Base-by-base conservation (phyloP, 2,329 filamentous ascomycete species). In the Penicillium hesseltinei region DNA sequence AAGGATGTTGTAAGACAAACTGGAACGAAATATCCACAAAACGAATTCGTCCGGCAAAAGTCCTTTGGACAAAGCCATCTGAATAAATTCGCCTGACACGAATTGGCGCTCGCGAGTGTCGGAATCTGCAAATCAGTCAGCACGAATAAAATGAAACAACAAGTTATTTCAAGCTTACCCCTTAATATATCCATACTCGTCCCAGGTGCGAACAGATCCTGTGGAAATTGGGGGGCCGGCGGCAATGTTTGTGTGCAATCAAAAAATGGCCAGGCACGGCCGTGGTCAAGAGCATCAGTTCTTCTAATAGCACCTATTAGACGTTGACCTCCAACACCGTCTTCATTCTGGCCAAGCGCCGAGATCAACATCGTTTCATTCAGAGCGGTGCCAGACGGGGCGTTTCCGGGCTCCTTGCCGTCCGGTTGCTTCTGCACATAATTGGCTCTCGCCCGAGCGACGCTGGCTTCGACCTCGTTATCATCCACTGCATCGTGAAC, bases 41-140 rank as follows among this genome's bases (percentile, higher is more conserved):
- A 90, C 80, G 1, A 91, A 67, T 54, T 88, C 81, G 58, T 90
- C 84, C 0, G 88, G 84, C 13, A 91, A 69, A 3, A 69, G 62
- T 13, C 73, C 70, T 39, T 75, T 76, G 5, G 70, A 67, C 17
- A 83, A 74, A 15, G 87, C 75, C 42, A 53, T 57, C 23, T 45
- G 42, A 42, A 57, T 53, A 44, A 83, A 80, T 54, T 83, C 80
- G 2, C 88, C 88, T 21, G 84, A 86, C 25, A 84, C 73, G 52
- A 91, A 82, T 38, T 83, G 78, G 62, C 86, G 82, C 54, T 84
- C 77, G 49, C 87, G 81, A 39, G 78, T 76, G 7, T 74, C 74
- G 0, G 81, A 75, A 33, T 84, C 78, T 56, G 71, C 70, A 29
- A 25, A 19, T n/a, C 1, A 10, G 38, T 68, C 36, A 71, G 61